Base-by-base conservation (phyloP, 2,329 filamentous ascomycete species). In the Alternaria consortialis region DNA sequence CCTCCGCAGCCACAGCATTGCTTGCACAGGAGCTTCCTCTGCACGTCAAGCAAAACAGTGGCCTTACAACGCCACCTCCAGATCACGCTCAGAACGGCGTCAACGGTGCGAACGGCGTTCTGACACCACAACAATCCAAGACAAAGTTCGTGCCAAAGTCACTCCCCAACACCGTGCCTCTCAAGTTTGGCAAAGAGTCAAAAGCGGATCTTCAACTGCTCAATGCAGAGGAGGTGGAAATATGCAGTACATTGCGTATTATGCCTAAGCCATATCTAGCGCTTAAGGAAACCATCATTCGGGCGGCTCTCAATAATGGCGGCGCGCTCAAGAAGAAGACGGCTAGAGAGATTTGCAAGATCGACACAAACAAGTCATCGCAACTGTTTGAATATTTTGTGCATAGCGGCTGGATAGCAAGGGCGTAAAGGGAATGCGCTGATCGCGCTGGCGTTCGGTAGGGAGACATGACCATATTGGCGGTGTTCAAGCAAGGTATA, bases 351-450 rank as follows among this genome's bases (percentile, higher is more conserved):
- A 90, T 98, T 27, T 94, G 91, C 74, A 86, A 85, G 76, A 86
- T 98, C 53, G 94, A 98, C 73, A 87, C 88, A 9, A 91, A 91
- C 65, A 98, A 97, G 78, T 90, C 91, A 0, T 90, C 91, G 17
- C 86, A 92, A 67, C 88, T 98, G 59, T 97, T 94, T 80, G 95
- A 98, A 78, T 98, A 97, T 77, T 94, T 97, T 81, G 91, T 97
- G 64, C 92, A 93, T 75, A 90, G 89, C 57, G 95, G 94, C 3
- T 98, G 94, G 93, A 90, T 98, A 62, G 91, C 89, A 32, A 95
- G 96, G 82, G 91, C 90, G 27, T 96, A 47, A 67, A 67, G 42
- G 43, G n/a, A 43, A 27, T 6, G 56, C 29, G 61, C 54, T 56
- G 39, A 58, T 65, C 25, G 42, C 55, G 25, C 43, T 43, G 46